A percentile compares a stretch with the other conserved stretches of the same genome.
Evolutionary conservation across 1,284 basidiomycete genomes (phyloP).

Genomic region (Abortiporus biennis): DNA sequence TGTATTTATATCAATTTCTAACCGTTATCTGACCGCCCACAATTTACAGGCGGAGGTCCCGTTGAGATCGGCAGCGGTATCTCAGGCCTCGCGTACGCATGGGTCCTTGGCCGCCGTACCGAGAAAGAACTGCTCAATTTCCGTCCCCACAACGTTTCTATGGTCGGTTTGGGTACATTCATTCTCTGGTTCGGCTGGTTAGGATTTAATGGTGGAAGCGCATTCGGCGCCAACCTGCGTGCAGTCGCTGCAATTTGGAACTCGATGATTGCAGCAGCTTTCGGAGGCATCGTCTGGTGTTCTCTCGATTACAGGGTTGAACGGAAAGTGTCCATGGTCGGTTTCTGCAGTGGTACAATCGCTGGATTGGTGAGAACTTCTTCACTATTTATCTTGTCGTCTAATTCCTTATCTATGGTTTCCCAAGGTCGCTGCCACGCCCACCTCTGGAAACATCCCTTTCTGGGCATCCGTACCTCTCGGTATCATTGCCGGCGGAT

Average conservation of each 20-base stretch:
- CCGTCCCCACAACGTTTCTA: slow-evolving; percentile 88
- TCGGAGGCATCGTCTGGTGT: slow-evolving; percentile 86
- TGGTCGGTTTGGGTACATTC: slow-evolving; percentile 84
- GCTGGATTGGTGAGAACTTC: slow-evolving; percentile 50
- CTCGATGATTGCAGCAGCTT: slow-evolving; percentile 76
- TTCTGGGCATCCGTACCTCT: slow-evolving; percentile 72
- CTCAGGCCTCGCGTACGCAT: slow-evolving; percentile 84
- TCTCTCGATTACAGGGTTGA: slow-evolving; percentile 82
- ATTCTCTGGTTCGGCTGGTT: slow-evolving; percentile 91
- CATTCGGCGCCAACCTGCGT: slow-evolving; percentile 87
- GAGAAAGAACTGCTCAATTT: slow-evolving; percentile 85
- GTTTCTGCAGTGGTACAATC: slow-evolving; percentile 78
- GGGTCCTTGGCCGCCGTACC: slow-evolving; percentile 69
- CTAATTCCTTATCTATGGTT: not conserved
- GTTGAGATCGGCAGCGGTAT: slow-evolving; percentile 92
- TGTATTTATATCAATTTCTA: not conserved
- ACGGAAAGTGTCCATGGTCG: slow-evolving; percentile 81
- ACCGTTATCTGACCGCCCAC: not conserved
- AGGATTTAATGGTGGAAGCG: slow-evolving; percentile 70
- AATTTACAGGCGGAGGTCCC: slow-evolving; percentile 72
- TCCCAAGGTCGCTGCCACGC: slow-evolving; percentile 74
- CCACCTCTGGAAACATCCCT: slow-evolving; percentile 64
- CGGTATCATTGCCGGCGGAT: slow-evolving; percentile 68
- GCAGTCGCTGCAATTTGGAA: slow-evolving; percentile 86
- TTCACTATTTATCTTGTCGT: not conserved